Evolutionary conservation across 225 moss, liverwort and hornwort genomes (phyloP).

Genomic region (Pseudisothecium myosuroides): DNA sequence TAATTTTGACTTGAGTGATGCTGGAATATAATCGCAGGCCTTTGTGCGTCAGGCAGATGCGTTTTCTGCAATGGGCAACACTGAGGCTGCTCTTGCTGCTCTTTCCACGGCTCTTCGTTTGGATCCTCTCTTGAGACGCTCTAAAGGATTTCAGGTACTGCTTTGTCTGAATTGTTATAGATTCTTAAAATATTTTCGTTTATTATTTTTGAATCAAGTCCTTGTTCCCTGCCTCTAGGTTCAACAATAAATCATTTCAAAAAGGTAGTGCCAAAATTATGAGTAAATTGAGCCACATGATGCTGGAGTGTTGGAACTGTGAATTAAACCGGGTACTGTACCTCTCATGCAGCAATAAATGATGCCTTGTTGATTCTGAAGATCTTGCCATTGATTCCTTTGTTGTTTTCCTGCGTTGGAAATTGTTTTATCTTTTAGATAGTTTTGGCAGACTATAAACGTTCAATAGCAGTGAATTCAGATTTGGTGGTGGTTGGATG

Average conservation of each 20-base stretch:
- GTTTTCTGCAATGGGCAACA: conserved; percentile 40
- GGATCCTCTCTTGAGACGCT: conserved; percentile 60
- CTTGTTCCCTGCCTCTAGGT: not conserved
- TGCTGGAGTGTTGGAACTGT: not conserved
- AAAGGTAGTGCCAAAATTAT: not conserved
- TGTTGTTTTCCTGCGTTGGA: not conserved
- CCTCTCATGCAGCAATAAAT: not conserved
- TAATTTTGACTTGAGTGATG: not conserved
- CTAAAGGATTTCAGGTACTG: conserved; percentile 55
- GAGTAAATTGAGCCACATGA: not conserved
- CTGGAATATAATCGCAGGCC: conserved; percentile 7
- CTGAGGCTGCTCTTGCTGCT: conserved; percentile 24
- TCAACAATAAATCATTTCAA: not conserved
- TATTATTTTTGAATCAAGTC: not conserved
- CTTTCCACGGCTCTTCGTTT: conserved; percentile 36
- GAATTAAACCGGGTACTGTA: not conserved
- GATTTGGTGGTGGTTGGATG: not conserved
- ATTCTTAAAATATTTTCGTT: not conserved
- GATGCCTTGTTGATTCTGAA: not conserved
- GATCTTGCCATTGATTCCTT: not conserved
- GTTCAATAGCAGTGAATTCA: not conserved
- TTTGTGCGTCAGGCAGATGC: conserved; percentile 58
- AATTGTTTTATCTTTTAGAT: not conserved
- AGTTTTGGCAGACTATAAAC: not conserved
- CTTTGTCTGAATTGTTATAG: not conserved